Base-by-base conservation (phyloP, 495 filamentous ascomycete genomes). In the Aspergillus coremiiformis region DNA sequence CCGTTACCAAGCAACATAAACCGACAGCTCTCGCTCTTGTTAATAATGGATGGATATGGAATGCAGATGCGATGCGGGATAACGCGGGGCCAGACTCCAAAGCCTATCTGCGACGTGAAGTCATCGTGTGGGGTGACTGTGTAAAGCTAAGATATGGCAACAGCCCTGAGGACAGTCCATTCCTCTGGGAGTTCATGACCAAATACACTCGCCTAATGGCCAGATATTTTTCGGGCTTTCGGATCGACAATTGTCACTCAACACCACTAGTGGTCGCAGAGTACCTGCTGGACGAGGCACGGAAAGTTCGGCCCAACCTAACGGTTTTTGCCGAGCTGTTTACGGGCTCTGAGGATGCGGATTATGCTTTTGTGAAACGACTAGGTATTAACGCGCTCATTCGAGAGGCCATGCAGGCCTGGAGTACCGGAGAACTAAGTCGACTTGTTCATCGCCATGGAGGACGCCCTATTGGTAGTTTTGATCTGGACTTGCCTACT, bases 31-130 rank as follows among this genome's bases (percentile, higher is more conserved):
- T 97, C 29, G 88, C 89, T 3, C 69, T 99, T 15, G 91, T 85
- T 26, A 96, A 96, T 69, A 99, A 99, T 63, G 94, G 94, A 51
- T 99, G 94, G 94, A 89, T 97, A 17, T 99, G 94, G 94, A 90
- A 88, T 55, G 90, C 93, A 12, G 90, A 95, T 63, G 90, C 90
- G 0, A 79, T 97, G 69, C 82, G 86, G 21, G 94, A 99, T 67
- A 92, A 96, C 64, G 94, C 94, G 15, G 94, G 94, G 0, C 85
- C 88, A 0, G 67, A 86, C 35, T 96, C 92, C 2, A 85, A 84
- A 35, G 88, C 92, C 30, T 99, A 99, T 60, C 78, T 97, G 5
- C 83, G 90, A 20, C 81, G 94, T 37, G 90, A 99, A 66, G 89
- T 99, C 44, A 97, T 99, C 56, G 87, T 95, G 32, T 99, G 94